These are phyloP conservation scores for Anastatica hierochuntica DNA, from an alignment of 345 rosid genomes.

Conservation along the genomic window DNA sequence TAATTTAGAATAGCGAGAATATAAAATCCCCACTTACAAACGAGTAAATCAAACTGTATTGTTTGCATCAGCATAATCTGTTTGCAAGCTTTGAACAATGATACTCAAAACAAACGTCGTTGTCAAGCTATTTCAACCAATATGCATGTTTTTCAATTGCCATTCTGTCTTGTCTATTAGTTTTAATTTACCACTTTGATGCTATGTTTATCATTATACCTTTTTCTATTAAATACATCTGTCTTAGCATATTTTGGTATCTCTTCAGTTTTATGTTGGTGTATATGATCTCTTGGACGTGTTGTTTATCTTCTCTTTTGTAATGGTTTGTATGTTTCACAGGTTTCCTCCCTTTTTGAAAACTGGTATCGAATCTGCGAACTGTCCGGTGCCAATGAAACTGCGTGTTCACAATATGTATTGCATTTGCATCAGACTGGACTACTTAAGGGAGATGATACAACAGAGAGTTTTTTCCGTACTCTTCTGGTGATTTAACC, in stretches of 20 bases:
- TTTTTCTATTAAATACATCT: neutral
- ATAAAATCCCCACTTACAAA: neutral
- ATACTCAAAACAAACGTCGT: neutral
- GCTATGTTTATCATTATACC: neutral
- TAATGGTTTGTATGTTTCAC: slow-evolving; percentile 10
- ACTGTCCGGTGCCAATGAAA: slow-evolving; percentile 63
- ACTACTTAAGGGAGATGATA: slow-evolving; percentile 78
- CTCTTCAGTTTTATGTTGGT: slow-evolving; percentile 5
- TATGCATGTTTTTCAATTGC: neutral
- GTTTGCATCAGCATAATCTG: neutral
- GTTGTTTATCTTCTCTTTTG: neutral
- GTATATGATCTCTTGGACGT: neutral
- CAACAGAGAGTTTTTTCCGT: slow-evolving; percentile 75
- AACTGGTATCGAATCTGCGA: slow-evolving; percentile 85
- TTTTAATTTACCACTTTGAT: neutral
- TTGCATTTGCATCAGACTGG: slow-evolving; percentile 73
- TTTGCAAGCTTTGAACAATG: too few species aligned
- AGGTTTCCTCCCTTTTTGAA: slow-evolving; percentile 63
- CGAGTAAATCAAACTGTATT: neutral
- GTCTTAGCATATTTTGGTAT: neutral
- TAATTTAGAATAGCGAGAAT: neutral
- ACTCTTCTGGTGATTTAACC: slow-evolving; percentile 42
- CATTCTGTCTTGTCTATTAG: neutral
- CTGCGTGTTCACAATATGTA: slow-evolving; percentile 46
- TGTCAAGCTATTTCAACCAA: neutral